Evolutionary conservation across 768 basidiomycete species (phyloP).

Genomic region (Tremella fuciformis): DNA sequence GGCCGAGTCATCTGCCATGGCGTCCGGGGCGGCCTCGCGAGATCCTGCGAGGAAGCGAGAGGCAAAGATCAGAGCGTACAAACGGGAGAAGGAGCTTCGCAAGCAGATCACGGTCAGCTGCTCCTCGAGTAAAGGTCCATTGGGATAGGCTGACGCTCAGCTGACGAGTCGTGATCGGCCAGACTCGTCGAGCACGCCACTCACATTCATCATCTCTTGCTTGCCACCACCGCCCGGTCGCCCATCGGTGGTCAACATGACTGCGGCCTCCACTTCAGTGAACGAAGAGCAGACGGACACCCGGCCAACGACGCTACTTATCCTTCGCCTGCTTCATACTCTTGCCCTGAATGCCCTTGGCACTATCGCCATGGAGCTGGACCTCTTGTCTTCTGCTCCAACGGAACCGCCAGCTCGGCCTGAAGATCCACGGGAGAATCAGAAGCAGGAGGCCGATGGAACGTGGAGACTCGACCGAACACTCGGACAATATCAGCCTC

Average conservation of each 20-base stretch:
- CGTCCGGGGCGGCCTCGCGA: conserved; percentile 16
- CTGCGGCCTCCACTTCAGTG: conserved; percentile 31
- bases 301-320: conserved; percentile 62
- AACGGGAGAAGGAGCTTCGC: conserved; percentile 76
- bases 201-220: conserved; percentile 35
- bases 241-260: conserved; percentile 5
- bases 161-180: conserved; percentile 12
- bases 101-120: conserved; percentile 63
- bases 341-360: conserved; percentile 68
- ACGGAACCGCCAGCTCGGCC: conserved; percentile 19
- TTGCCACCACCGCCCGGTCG: conserved; percentile 16
- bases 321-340: conserved; percentile 69
- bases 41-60: conserved; percentile 75
- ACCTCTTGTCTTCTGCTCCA: conserved; percentile 58
- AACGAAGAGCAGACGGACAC: conserved; percentile 25
- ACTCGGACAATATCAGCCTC: conserved; percentile 52
- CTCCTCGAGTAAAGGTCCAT: not conserved
- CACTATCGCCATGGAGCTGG: conserved; percentile 68
- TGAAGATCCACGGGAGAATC: conserved; percentile 13
- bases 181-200: conserved; percentile 28
- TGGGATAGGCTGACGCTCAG: conserved; percentile 39
- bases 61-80: conserved; percentile 85
- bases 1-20: conserved; percentile 32
- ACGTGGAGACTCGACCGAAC: conserved; percentile 71
- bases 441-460: conserved; percentile 54